phyloP scores from a whole-genome alignment of 129 eudicot genomes.

The Calendula officinalis region DNA sequence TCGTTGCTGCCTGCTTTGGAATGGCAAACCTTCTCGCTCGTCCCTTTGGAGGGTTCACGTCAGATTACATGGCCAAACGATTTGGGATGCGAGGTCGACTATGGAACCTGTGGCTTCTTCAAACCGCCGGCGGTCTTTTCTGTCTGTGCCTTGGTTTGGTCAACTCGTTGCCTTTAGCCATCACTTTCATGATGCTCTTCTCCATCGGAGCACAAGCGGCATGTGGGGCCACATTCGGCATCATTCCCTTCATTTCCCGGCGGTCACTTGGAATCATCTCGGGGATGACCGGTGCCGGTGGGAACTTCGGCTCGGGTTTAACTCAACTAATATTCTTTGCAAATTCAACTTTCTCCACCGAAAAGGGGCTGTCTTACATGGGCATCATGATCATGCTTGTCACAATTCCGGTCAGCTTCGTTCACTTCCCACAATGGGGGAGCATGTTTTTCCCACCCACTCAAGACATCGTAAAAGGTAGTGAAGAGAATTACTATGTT shows the following conservation, averaged over 20 bases:
- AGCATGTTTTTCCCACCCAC: slow-evolving; percentile 59
- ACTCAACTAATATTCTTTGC: slow-evolving; percentile 74
- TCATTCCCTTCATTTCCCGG: slow-evolving; percentile 81
- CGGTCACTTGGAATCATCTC: slow-evolving; percentile 75
- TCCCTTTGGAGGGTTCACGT: slow-evolving; percentile 74
- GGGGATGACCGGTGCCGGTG: slow-evolving; percentile 87
- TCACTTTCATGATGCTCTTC: slow-evolving; percentile 65
- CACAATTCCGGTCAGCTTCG: slow-evolving; percentile 53
- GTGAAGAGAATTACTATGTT: slow-evolving; percentile 51
- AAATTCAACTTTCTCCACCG: slow-evolving; percentile 44
- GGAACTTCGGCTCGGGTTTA: slow-evolving; percentile 76
- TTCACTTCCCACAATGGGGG: slow-evolving; percentile 83
- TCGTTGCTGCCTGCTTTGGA: slow-evolving; percentile 74
- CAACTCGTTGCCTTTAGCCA: slow-evolving; percentile 48
- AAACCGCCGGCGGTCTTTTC: slow-evolving; percentile 71
- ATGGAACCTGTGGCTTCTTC: slow-evolving; percentile 85
- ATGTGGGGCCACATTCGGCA: slow-evolving; percentile 87
- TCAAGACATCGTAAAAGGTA: slow-evolving; percentile 36
- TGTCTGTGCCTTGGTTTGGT: slow-evolving; percentile 67
- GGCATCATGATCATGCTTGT: slow-evolving; percentile 60
- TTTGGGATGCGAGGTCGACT: slow-evolving; percentile 91
- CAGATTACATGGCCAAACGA: slow-evolving; percentile 48
- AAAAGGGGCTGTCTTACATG: slow-evolving; percentile 53
- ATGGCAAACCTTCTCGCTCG: slow-evolving; percentile 86
- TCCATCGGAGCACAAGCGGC: slow-evolving; percentile 89